phyloP scores from a whole-genome alignment of 2,329 filamentous ascomycete genomes.

The Botrytis deweyae region DNA sequence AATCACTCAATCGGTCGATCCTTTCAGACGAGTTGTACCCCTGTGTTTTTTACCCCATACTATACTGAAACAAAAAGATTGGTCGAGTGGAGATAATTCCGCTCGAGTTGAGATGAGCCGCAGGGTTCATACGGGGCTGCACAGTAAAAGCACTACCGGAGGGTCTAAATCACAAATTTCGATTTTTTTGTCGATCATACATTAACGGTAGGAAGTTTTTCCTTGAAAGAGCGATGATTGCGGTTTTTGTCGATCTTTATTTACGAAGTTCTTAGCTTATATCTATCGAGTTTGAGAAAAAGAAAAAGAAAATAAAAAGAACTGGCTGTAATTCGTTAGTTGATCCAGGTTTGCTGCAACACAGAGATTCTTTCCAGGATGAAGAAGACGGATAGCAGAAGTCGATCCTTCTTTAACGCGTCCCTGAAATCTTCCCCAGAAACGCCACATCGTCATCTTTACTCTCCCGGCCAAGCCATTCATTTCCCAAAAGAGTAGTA shows the following conservation, averaged over 20 bases:
- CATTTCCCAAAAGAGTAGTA: background rate
- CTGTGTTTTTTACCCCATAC: background rate
- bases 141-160: background rate
- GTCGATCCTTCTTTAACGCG: background rate
- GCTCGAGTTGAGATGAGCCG: background rate
- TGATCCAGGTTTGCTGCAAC: background rate
- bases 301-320: background rate
- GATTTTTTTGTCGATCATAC: background rate
- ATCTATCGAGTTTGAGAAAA: background rate
- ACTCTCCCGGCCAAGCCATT: background rate
- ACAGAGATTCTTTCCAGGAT: background rate
- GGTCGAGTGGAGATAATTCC: background rate
- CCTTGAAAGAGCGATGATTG: background rate
- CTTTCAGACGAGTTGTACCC: background rate
- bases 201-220: background rate
- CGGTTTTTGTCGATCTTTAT: slow-evolving; percentile 1
- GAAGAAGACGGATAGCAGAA: background rate
- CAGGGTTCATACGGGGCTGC: background rate
- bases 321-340: background rate
- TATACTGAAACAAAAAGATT: background rate
- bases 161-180: background rate
- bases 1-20: background rate
- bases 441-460: background rate
- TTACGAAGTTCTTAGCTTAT: background rate
- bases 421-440: background rate